Conservation (phyloP, 1,284 basidiomycete species). For the Tylopilus sp. region DNA sequence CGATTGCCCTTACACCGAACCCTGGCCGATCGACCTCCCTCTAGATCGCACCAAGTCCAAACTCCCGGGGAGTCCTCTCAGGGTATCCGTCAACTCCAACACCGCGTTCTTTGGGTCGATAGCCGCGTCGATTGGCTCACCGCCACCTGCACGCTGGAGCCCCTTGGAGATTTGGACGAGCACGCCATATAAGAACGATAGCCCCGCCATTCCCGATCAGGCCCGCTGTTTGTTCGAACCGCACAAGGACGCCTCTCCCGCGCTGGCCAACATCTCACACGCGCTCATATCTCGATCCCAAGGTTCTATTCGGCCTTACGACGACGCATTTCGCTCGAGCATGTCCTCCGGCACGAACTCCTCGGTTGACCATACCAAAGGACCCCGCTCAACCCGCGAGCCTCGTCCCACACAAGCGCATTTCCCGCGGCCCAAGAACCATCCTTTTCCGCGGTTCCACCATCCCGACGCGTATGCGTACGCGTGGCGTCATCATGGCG, state of each 20-base stretch:
- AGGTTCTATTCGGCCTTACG: conserved; percentile 17
- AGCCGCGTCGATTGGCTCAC: conserved; percentile 15
- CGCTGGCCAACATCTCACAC: conserved; percentile 14
- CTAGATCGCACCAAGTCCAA: conserved; percentile 12
- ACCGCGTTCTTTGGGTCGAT: conserved; percentile 3
- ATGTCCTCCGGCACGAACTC: conserved; percentile 2
- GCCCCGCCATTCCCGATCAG: not conserved
- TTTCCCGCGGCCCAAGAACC: not conserved
- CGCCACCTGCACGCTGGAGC: conserved; percentile 17
- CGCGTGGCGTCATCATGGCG: conserved; percentile 19
- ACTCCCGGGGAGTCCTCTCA: conserved; percentile 25
- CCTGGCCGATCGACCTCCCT: conserved; percentile 16
- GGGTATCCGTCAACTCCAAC: conserved; percentile 8
- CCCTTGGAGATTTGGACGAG: conserved; percentile 27
- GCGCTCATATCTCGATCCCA: conserved; percentile 24
- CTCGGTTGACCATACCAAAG: not conserved
- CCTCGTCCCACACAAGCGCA: not conserved
- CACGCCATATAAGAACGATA: conserved; percentile 20
- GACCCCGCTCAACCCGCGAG: not conserved
- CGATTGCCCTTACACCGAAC: conserved; percentile 25
- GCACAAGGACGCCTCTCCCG: conserved; percentile 2
- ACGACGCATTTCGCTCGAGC: conserved; percentile 4
- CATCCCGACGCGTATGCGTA: conserved; percentile 14
- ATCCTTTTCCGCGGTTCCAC: conserved; percentile 14
- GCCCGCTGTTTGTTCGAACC: conserved; percentile 8